Base-by-base conservation (phyloP, 2,329 filamentous ascomycete genomes). In the Beauveria bassiana region DNA sequence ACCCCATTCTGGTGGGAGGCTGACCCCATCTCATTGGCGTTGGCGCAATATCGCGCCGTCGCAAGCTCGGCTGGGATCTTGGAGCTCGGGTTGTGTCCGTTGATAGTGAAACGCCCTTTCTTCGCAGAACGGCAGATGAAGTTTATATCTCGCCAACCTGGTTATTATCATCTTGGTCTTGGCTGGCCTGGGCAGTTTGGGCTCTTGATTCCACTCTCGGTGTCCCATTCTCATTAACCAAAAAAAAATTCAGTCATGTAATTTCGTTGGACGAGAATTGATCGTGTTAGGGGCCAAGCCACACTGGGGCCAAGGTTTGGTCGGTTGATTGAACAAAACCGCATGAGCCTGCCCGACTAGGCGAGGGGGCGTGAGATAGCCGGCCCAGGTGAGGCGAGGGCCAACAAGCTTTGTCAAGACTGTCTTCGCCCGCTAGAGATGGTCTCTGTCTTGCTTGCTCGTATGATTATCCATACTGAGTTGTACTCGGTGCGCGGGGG, bases 211-310 rank as follows among this genome's bases (percentile, higher is more conserved):
- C 31, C 31, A 14, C 24, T 12, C 5, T 47, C 34, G 10, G 4
- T 28, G 14, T 20, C 24, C 20, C 12, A 22, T 49, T 58, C 22
- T 50, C 24, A 22, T 58, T 38, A n/a, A 28, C 43, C 14, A 22
- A 22, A 22, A 22, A 22, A 49, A 24, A n/a, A 38, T 10, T n/a
- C 52, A 42, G 20, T 24, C 31, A 20, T 22, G 46, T 24, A 18
- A 50, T 38, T 43, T 20, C 8, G n/a, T 9, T 43, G 22, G 51
- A 31, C 18, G 42, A 56, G 31, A 46, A 46, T 31, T 51, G 57
- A 59, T 59, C 47, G 24, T 24, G n/a, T 22, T 24, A 24, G 57
- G 57, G 57, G 47, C 57, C 57, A 59, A 59, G 57, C 57, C 57
- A 59, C 57, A 38, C 34, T 49, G 47, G 43, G 38, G 47, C 57